phyloP scores from a whole-genome alignment of 139 green algal species.

The Mychonastes homosphaera region DNA sequence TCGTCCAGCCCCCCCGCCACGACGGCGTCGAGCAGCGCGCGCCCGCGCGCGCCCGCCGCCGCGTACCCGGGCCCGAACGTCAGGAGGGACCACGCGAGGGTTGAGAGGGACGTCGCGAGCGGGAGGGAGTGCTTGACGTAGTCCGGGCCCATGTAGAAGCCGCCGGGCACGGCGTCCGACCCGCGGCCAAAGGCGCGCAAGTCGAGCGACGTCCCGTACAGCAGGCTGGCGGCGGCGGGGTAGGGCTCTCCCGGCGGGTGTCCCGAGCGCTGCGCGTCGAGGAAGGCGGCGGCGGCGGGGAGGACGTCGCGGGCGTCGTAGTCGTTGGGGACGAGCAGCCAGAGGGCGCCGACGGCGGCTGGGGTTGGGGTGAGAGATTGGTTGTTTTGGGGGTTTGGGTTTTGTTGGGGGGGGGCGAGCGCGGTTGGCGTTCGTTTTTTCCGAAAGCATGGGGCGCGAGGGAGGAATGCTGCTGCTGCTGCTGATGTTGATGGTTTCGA shows the following conservation, averaged over 20 bases:
- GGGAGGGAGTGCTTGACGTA: constrained; percentile 19
- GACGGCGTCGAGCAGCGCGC: constrained; percentile 10
- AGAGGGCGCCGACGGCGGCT: constrained; percentile 10
- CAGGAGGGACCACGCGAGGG: constrained; percentile 12
- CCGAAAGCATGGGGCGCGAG: no score
- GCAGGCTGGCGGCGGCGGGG: constrained; percentile 9
- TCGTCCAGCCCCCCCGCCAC: constrained; percentile 28
- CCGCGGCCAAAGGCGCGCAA: not conserved
- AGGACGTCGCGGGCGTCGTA: constrained; percentile 9
- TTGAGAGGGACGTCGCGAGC: constrained; percentile 2
- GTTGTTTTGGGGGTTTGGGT: no score
- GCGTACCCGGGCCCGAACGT: constrained; percentile 13
- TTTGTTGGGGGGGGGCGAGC: no score
- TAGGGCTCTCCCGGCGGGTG: not conserved
- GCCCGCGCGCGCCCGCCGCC: not conserved
- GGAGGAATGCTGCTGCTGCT: no score
- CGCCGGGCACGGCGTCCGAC: not conserved
- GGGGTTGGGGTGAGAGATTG: no score
- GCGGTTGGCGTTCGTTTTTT: no score
- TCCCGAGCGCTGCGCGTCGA: not conserved
- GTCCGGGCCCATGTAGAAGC: constrained; percentile 9
- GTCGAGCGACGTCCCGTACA: not conserved
- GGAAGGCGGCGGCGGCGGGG: constrained; percentile 1
- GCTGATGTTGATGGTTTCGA: no score
- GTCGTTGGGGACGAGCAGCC: constrained; percentile 14